Evolutionary conservation across 1,284 basidiomycete species (phyloP).

Genomic region (Fistulinella cinereoalba): DNA sequence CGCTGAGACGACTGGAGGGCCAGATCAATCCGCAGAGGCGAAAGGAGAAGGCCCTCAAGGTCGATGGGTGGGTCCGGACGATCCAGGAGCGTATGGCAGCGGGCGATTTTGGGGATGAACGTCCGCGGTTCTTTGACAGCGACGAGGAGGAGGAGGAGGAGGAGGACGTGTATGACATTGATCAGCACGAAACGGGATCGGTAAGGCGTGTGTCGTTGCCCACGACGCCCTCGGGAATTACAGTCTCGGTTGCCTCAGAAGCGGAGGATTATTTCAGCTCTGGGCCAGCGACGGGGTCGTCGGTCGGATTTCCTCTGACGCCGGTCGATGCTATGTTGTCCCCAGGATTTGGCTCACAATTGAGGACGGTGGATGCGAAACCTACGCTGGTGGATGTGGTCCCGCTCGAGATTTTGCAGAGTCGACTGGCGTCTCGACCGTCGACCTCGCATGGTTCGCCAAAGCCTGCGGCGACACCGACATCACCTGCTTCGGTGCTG

Average conservation of each 20-base stretch:
- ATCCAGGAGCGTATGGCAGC: conserved; percentile 62
- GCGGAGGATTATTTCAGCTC: conserved; percentile 27
- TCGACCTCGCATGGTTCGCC: conserved; percentile 35
- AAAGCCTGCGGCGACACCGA: not conserved
- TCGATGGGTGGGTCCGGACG: conserved; percentile 76
- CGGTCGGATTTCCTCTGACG: conserved; percentile 15
- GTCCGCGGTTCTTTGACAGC: conserved; percentile 43
- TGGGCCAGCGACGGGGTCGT: conserved; percentile 15
- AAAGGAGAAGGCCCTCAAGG: conserved; percentile 68
- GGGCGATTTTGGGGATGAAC: conserved; percentile 58
- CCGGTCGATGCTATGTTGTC: conserved; percentile 10
- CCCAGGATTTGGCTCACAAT: conserved; percentile 24
- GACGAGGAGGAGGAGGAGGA: conserved; percentile 46
- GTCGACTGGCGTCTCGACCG: conserved; percentile 46
- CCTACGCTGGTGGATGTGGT: conserved; percentile 59
- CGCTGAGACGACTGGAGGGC: conserved; percentile 75
- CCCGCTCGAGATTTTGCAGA: conserved; percentile 63
- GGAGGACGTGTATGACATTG: conserved; percentile 36
- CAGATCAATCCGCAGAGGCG: conserved; percentile 73
- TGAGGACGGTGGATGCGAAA: conserved; percentile 44
- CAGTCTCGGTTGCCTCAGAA: conserved; percentile 20
- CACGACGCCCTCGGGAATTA: conserved; percentile 20
- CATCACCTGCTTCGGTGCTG: conserved; percentile 10
- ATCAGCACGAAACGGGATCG: conserved; percentile 35
- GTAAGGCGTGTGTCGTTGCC: conserved; percentile 13